Conservation (phyloP, 176 grass and related monocot species). For the Musa beccarii region DNA sequence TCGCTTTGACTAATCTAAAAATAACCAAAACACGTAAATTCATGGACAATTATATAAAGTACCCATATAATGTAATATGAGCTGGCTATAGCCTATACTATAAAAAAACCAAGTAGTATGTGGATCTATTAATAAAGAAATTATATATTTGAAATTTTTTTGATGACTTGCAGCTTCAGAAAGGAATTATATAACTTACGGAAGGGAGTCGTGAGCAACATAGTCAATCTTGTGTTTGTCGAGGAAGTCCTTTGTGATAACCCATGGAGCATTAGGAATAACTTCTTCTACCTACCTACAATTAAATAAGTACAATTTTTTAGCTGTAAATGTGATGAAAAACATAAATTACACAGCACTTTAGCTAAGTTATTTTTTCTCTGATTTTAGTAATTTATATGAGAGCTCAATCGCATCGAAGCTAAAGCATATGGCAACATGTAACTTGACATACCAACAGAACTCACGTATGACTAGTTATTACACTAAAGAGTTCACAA, state of each 20-base stretch:
- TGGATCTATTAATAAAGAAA: not conserved
- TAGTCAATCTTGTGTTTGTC: conserved; percentile 82
- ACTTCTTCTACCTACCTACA: conserved; percentile 95
- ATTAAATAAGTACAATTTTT: conserved; percentile 2
- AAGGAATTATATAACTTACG: conserved; percentile 36
- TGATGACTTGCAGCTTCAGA: not conserved
- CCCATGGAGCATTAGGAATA: conserved; percentile 96
- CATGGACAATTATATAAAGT: not conserved
- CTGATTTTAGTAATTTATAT: not conserved
- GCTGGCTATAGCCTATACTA: not conserved
- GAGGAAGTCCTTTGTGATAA: conserved; percentile 79
- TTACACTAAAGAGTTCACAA: not conserved
- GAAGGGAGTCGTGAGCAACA: conserved; percentile 79
- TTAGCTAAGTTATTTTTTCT: not conserved
- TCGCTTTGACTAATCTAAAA: not conserved
- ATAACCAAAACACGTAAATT: not conserved
- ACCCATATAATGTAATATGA: not conserved
- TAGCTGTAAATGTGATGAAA: not conserved
- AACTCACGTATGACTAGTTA: too few relatives aligned
- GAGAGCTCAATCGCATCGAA: not conserved
- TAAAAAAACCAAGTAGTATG: not conserved
- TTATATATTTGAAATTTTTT: not conserved
- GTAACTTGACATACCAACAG: too few relatives aligned
- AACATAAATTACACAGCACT: not conserved
- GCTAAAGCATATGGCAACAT: not conserved